A percentile compares a stretch with the other conserved stretches of the same genome.
Evolutionary conservation across 192 early-diverging fungal genomes (phyloP).

Genomic region (Gigaspora rosea): DNA sequence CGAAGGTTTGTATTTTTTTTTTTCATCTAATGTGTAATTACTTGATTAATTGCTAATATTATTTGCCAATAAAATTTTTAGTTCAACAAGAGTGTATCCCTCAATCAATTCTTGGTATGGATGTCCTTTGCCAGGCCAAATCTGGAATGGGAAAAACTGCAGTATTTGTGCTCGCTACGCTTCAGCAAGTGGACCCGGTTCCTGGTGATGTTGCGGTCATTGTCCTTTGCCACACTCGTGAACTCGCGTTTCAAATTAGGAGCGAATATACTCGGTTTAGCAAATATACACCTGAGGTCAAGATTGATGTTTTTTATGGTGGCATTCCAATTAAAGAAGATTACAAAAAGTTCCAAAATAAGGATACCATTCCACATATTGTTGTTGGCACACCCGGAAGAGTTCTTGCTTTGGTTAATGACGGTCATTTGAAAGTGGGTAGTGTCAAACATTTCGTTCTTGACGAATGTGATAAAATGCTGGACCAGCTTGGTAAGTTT

Average conservation of each 20-base stretch:
- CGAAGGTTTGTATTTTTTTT: conserved; percentile 62
- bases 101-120: conserved; percentile 94
- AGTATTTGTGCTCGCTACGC: conserved; percentile 92
- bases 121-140: conserved; percentile 98
- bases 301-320: conserved; percentile 93
- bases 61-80: conserved; percentile 34
- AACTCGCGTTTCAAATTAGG: conserved; percentile 97
- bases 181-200: conserved; percentile 89
- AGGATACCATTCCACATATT: conserved; percentile 92
- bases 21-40: background rate
- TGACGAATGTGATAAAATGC: conserved; percentile 98
- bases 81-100: conserved; percentile 99
- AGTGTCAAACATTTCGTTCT: conserved; percentile 97
- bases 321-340: conserved; percentile 80
- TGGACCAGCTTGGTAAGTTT: conserved; percentile 81
- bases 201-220: conserved; percentile 84
- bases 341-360: conserved; percentile 74
- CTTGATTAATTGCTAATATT: background rate
- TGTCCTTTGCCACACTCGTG: conserved; percentile 97
- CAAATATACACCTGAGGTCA: conserved; percentile 92
- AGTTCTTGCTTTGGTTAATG: conserved; percentile 80
- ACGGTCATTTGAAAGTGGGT: conserved; percentile 77
- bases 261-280: conserved; percentile 96
- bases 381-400: conserved; percentile 98
- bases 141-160: conserved; percentile 99